phyloP scores from a whole-genome alignment of 768 basidiomycete genomes.

The Boletus rufocinnamomeus region DNA sequence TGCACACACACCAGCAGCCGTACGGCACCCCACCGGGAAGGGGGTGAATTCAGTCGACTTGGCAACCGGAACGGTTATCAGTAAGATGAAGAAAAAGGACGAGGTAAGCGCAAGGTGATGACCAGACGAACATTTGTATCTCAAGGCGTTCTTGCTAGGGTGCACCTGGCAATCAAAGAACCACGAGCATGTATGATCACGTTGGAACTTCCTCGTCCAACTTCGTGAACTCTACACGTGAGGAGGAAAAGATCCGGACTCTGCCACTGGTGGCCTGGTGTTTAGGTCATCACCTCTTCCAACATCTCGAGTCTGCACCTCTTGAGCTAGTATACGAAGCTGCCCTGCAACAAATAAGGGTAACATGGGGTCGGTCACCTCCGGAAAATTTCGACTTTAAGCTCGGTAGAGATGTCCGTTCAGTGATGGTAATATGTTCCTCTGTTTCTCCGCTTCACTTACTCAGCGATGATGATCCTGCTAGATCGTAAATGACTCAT shows the following conservation, averaged over 20 bases:
- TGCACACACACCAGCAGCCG: slow-evolving; percentile 7
- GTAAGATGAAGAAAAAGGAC: slow-evolving; percentile 29
- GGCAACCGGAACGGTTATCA: not conserved
- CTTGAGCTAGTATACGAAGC: slow-evolving; percentile 19
- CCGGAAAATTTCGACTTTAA: slow-evolving; percentile 16
- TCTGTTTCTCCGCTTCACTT: not conserved
- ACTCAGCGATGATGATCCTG: not conserved
- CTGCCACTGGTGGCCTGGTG: slow-evolving; percentile 33
- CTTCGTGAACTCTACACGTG: slow-evolving; percentile 21
- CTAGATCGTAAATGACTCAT: slow-evolving; percentile 29
- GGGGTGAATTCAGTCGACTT: slow-evolving; percentile 10
- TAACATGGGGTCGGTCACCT: slow-evolving; percentile 16
- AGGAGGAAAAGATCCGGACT: slow-evolving; percentile 3
- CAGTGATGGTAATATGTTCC: slow-evolving; percentile 17
- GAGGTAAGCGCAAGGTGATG: slow-evolving; percentile 21
- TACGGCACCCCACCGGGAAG: not conserved
- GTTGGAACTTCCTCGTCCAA: slow-evolving; percentile 33
- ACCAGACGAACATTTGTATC: not conserved
- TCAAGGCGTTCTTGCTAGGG: slow-evolving; percentile 13
- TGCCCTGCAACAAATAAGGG: slow-evolving; percentile 4
- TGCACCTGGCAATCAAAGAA: not conserved
- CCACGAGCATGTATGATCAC: slow-evolving; percentile 11
- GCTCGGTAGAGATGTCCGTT: slow-evolving; percentile 17
- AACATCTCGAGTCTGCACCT: slow-evolving; percentile 13
- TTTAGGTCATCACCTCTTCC: slow-evolving; percentile 26